Base-by-base conservation (phyloP, 345 rosid genomes). In the Dovyalis caffra region DNA sequence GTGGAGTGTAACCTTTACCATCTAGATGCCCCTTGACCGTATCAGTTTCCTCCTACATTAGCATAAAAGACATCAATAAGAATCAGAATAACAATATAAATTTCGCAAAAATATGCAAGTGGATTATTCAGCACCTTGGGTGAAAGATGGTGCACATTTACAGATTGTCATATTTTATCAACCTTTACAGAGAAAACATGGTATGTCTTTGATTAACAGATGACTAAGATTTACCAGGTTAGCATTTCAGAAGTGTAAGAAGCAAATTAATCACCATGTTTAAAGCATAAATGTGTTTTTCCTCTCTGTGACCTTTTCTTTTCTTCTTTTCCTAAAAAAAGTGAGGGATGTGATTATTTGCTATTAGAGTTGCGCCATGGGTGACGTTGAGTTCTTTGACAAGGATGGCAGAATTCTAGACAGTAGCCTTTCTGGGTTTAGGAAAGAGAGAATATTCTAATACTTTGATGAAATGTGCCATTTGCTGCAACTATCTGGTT, bases 1-100 rank as follows among this genome's bases (percentile, higher is more conserved):
- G 83, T 25, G 92, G 89, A 20, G 90, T 66, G 66, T 87, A 78
- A 61, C 72, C 85, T 77, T 83, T 83, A 76, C 73, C 84, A 76
- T 89, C 90, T 64, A 74, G 49, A 34, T 73, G 69, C 76, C 71
- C 90, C 78, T 86, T 86, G 53, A 77, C 25, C 43, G 77, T 73
- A 82, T 85, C 90, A 68, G 73, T 77, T 43, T 38, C 64, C 58
- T 45, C 72, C 81, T 77, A 56, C 25, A 67, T 37, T 26, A 66
- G 21, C 18, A 28, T 20, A 78, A 29, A 45, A n/a, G 43, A 66
- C 9, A 11, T n/a, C 15, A 64, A 23, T 16, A 33, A 21, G 21
- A 49, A 10, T n/a, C 51, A 26, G 56, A 70, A 35, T 43, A 49
- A 18, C 8, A 40, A 63, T 10, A 25, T 21, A 25, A 20, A 6